Base-by-base conservation (phyloP, 75 land plant genomes). In the Sequoia sempervirens region DNA sequence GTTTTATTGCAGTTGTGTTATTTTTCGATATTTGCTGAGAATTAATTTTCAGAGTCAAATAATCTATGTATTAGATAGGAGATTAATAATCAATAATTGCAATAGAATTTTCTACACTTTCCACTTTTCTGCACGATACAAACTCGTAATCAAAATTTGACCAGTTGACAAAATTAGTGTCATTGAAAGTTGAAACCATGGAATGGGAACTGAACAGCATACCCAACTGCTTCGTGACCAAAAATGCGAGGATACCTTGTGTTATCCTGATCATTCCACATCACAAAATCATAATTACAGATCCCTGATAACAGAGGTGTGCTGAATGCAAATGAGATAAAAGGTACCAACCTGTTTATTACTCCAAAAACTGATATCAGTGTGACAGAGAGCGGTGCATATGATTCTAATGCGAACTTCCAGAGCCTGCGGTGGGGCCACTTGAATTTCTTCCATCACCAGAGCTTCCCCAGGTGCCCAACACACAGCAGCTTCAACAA, bases 181-280 rank as follows among this genome's bases (percentile, higher is more conserved):
- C 34, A 69, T 32, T 69, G 73, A 69, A 23, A n/a, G n/a, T n/a
- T n/a, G n/a, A 41, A n/a, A 46, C 12, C 13, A 69, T 2, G 15
- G 15, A 30, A 4, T 69, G 10, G 73, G 13, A 43, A 61, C 23
- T 5, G 28, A 17, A 82, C 30, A 20, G 5, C 40, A 74, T 91
- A 96, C 98, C 98, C 96, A 54, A 88, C 85, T 32, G 92, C 95
- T 79, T 96, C 98, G 66, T 96, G 98, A 50, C 98, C 98, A 28
- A 93, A 84, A 64, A 96, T 91, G 70, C 93, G 86, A 8, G 98
- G 98, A 74, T 89, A 95, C 8, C 6, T 11, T 32, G 73, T 32
- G 73, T 28, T 30, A 32, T 69, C 32, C 73, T 68, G 70, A 68
- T 28, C 70, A 68, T 28, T 56, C 20, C 58, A 56, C 58, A 56